Percentiles rank a stretch among this genome's conserved stretches.
Evolutionary conservation across 1,284 basidiomycete species (phyloP).

Genomic region (Malassezia equina): DNA sequence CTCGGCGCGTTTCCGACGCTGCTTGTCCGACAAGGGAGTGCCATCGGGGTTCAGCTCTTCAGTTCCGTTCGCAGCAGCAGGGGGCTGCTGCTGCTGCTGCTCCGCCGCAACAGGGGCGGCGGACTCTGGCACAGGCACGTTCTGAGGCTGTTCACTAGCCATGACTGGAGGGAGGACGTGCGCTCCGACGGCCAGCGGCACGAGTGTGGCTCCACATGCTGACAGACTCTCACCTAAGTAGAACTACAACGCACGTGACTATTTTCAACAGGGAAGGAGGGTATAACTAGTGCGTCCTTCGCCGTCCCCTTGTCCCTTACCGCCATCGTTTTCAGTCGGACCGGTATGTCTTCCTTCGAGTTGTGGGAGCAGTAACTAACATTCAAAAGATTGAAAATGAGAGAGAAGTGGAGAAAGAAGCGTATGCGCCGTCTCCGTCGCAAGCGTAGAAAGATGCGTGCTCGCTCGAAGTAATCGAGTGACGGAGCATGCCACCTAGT

Average conservation of each 20-base stretch:
- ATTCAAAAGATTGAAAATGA: conserved; percentile 21
- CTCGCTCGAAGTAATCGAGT: conserved; percentile 41
- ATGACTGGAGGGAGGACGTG: conserved; percentile 10
- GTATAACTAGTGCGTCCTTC: neutral
- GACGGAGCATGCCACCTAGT: neutral
- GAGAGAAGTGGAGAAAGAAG: conserved; percentile 47
- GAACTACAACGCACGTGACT: conserved; percentile 18
- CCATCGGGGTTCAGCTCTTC: conserved; percentile 33
- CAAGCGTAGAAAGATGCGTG: conserved; percentile 47
- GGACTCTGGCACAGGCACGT: neutral
- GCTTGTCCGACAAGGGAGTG: conserved; percentile 65
- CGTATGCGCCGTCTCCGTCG: conserved; percentile 45
- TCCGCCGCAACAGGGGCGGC: conserved; percentile 3
- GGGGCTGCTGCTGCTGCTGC: neutral
- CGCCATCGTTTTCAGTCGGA: conserved; percentile 14
- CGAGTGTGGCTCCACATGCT: neutral
- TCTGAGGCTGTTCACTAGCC: conserved; percentile 10
- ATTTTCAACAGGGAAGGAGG: neutral
- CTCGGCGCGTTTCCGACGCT: conserved; percentile 85
- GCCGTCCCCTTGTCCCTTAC: conserved; percentile 2
- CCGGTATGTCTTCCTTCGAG: neutral
- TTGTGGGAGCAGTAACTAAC: neutral
- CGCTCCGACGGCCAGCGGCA: neutral
- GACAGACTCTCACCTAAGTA: conserved; percentile 4
- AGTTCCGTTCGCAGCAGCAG: neutral